phyloP scores from a whole-genome alignment of 164 flowering plant species.

The Dillenia turbinata region DNA sequence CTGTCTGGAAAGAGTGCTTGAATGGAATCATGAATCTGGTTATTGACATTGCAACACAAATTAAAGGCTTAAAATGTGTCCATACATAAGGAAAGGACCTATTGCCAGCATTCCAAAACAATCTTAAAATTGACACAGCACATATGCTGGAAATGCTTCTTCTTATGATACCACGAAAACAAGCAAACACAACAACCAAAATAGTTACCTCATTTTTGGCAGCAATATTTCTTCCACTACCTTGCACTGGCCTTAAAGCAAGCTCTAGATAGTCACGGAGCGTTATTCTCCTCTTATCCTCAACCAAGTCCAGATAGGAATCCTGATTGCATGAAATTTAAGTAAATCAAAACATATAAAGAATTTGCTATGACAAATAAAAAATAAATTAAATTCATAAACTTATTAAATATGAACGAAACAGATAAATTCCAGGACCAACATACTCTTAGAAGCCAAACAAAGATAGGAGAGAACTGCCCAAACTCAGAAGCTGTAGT shows the following conservation, averaged over 20 bases:
- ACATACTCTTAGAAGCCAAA: constrained; percentile 96
- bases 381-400: constrained; percentile 2
- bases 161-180: too few relatives aligned
- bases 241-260: constrained; percentile 89
- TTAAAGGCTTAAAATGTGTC: constrained; percentile 15
- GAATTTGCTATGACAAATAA: constrained; percentile 1
- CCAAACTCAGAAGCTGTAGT: constrained; percentile 84
- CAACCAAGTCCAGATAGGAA: constrained; percentile 83
- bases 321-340: constrained; percentile 46
- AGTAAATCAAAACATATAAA: constrained; percentile 3
- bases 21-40: constrained; percentile 89
- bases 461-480: constrained; percentile 96
- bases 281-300: constrained; percentile 80
- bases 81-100: neutral
- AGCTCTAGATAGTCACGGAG: constrained; percentile 98
- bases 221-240: constrained; percentile 61
- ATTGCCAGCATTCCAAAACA: neutral
- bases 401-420: neutral
- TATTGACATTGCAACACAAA: constrained; percentile 11
- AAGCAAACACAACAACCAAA: neutral
- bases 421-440: neutral
- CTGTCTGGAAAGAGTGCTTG: constrained; percentile 96
- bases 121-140: neutral
- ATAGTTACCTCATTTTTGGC: constrained; percentile 85
- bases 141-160: neutral